Base-by-base conservation (phyloP, 2,329 filamentous ascomycete genomes). In the Diaporthe aspalathi region DNA sequence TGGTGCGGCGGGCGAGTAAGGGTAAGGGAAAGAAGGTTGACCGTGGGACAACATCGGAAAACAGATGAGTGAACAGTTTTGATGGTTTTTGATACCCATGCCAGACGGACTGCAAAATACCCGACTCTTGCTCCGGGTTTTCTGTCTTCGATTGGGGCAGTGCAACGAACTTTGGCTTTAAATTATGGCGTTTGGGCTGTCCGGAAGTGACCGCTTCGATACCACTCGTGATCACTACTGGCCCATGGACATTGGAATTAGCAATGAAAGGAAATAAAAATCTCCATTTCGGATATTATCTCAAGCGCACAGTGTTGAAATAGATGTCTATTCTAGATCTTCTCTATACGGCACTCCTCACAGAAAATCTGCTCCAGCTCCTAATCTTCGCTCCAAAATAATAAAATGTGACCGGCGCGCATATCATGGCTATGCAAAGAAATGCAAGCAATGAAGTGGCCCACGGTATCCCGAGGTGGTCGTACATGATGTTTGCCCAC, bases 371-470 rank as follows among this genome's bases (percentile, higher is more conserved):
- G 12, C 53, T 69, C 67, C 67, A 69, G 29, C 43, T 62, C 49
- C 67, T 69, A 8, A 69, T 69, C 45, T 22, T 69, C 3, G 67
- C 67, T 12, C 53, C 67, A 27, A 45, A 69, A 27, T 2, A 69
- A 14, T 60, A 69, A 6, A 63, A 69, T 1, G 47, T 60, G 3
- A 68, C 53, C 7, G 66, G 66, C 16, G 52, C 60, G 22, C 50
- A 60, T 24, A 66, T 65, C 67, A 74, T 63, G 38, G 60, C 24
- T 22, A 72, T 54, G 20, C 70, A 74, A 29, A 73, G 22, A 5
- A 76, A 74, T 12, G 74, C 75, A 29, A 76, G 35, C 29, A 76
- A 6, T 20, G 74, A 75, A 16, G 74, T 74, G 9, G 73, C 75
- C 75, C 75, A 75, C 5, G 71, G 67, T 27, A 76, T 69, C 4